Conservation (phyloP, 2,329 filamentous ascomycete genomes). For the Rhinocladiella similis region DNA sequence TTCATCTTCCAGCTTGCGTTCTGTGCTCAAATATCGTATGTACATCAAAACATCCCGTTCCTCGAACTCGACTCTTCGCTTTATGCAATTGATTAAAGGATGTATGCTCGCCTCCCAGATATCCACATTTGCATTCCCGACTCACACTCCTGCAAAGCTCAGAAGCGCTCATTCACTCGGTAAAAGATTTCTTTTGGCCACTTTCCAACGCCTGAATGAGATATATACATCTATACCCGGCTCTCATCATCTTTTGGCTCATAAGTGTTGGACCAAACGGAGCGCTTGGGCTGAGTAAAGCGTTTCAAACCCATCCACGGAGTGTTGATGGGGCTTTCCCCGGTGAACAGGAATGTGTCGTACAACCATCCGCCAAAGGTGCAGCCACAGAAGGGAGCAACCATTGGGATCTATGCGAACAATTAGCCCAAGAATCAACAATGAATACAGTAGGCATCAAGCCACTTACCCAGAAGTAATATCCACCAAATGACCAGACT, state of each 20-base stretch:
- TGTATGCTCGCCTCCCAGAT: too few species aligned
- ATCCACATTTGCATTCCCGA: too few species aligned
- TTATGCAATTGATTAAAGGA: too few species aligned
- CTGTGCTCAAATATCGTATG: neutral
- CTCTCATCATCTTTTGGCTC: slow-evolving; percentile 8
- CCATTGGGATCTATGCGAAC: slow-evolving; percentile 63
- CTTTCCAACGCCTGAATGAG: too few species aligned
- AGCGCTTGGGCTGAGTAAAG: slow-evolving; percentile 38
- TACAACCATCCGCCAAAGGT: slow-evolving; percentile 66
- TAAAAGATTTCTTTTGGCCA: neutral
- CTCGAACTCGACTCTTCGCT: neutral
- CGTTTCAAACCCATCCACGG: slow-evolving; percentile 64
- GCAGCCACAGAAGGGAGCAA: slow-evolving; percentile 67
- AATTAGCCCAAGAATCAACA: slow-evolving; percentile 9
- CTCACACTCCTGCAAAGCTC: too few species aligned
- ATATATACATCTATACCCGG: slow-evolving; percentile 12
- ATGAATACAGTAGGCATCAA: neutral
- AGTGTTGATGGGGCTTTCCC: slow-evolving; percentile 66
- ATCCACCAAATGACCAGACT: slow-evolving; percentile 66
- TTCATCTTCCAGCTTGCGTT: neutral
- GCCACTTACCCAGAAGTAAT: slow-evolving; percentile 68
- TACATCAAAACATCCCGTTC: neutral
- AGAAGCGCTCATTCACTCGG: neutral
- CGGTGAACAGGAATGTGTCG: slow-evolving; percentile 68
- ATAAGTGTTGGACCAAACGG: slow-evolving; percentile 28